Base-by-base conservation (phyloP, 306 rosid genomes). In the Pyrus pyrifolia region DNA sequence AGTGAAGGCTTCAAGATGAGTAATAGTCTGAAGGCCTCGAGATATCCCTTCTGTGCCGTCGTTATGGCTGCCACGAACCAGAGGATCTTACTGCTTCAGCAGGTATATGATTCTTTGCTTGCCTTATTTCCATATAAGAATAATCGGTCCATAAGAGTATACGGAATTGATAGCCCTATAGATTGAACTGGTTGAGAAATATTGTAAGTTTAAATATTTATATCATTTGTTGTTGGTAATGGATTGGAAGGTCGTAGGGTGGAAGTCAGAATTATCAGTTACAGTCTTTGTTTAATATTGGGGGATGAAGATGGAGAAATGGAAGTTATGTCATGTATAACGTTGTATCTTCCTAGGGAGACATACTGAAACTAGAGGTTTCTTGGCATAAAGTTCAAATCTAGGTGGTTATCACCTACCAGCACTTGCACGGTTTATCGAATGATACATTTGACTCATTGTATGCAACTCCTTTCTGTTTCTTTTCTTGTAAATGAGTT, bases 1-100 rank as follows among this genome's bases (percentile, higher is more conserved):
- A 92, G 93, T 74, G 99, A 96, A 81, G 99, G 99, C 9, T 96
- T 96, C 84, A 96, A 92, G 96, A 96, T 92, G 99, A 89, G 97
- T 80, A 92, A 96, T 58, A 91, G 97, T 76, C 85, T 96, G 85
- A 96, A 96, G 85, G 99, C 99, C 12, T 92, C 99, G 0, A 55
- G 97, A 18, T 96, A 84, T 65, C 99, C 99, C 1, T 96, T 96
- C 71, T 96, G 99, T 82, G 99, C 98, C 14, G 86, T 91, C 8
- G 99, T 96, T 14, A 92, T 92, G 98, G 93, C 96, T 0, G 91
- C 99, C 7, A 86, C 98, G 3, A 96, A 96, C 76, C 99, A 92
- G 83, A 88, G 99, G 85, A 96, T 96, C 8, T 93, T 97, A 1
- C 80, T 96, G 68, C 98, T 92, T 84, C 98, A 96, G 78, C 99